Base-by-base conservation (phyloP, 1,139 yeast genomes). In the Taiozyma sp. region DNA sequence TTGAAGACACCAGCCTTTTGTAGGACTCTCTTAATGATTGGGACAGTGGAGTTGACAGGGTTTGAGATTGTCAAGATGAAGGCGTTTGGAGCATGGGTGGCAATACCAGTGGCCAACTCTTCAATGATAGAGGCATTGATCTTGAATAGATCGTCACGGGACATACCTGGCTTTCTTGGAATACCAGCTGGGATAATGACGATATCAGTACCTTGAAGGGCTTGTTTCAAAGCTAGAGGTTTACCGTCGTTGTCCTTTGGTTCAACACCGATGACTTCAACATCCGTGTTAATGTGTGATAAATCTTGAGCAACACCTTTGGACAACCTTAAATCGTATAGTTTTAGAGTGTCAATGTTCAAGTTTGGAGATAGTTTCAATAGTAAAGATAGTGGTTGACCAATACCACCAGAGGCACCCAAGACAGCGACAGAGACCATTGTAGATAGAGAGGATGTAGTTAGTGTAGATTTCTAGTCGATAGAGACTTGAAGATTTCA, bases 361-460 rank as follows among this genome's bases (percentile, higher is more conserved):
- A 53, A 57, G 39, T 72, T 67, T 10, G 80, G 76, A 60, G 81
- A 80, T 51, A 83, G 70, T 65, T 85, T 84, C 58, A 84, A 72
- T 54, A 85, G 72, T 51, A 85, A 71, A 2, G 91, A 84, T 46
- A 85, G 73, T 41, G 91, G 90, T 67, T 84, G 91, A 46, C 92
- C 92, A 63, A 85, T 84, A 57, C 92, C 92, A 57, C 92, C 91
- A 48, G 90, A 87, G 46, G 91, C 91, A 57, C 92, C 91, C 60
- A 86, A 75, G 56, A 85, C 87, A 51, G 90, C 79, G 54, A 83
- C 90, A 72, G 84, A 84, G 51, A 82, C 81, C 81, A 76, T 80
- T 41, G 29, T 30, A 29, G 30, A 29, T 12, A 29, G 5, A 7
- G 5, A 29, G 12, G 13, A 29, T 9, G 30, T 29, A 4, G 4